A percentile compares a stretch with the other conserved stretches of the same genome.
These are phyloP conservation scores for Combretum micranthum DNA, from an alignment of 345 rosid species.

Conservation along the genomic window DNA sequence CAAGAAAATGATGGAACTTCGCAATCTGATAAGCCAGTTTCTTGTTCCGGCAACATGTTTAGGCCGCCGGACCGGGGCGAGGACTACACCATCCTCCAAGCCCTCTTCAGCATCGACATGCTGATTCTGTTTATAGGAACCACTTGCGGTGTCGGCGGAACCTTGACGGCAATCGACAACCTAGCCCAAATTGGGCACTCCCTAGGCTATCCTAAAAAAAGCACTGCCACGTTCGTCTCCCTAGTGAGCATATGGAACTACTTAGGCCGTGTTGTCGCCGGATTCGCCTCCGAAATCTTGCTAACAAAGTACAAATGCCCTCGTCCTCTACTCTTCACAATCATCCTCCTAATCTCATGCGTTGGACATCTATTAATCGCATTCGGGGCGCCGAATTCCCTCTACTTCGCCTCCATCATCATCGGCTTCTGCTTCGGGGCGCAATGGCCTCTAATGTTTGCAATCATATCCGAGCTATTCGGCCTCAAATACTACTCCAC, in stretches of 20 bases:
- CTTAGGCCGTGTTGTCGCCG: conserved; percentile 18
- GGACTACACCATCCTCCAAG: conserved; percentile 22
- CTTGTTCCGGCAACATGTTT: conserved; percentile 8
- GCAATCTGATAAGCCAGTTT: neutral
- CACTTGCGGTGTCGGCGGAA: conserved; percentile 19
- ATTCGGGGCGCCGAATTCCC: conserved; percentile 25
- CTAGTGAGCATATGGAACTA: conserved; percentile 24
- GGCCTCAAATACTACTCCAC: conserved; percentile 43
- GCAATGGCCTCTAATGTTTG: conserved; percentile 31
- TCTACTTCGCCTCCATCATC: conserved; percentile 26
- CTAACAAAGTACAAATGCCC: conserved; percentile 16
- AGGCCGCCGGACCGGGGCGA: conserved; percentile 19
- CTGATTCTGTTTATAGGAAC: conserved; percentile 17
- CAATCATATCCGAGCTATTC: conserved; percentile 33
- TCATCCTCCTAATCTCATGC: conserved; percentile 29
- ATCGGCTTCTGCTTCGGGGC: conserved; percentile 42
- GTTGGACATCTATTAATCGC: conserved; percentile 34
- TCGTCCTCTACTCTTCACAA: conserved; percentile 19
- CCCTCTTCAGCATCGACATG: conserved; percentile 24
- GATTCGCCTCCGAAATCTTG: conserved; percentile 16
- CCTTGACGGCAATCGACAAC: conserved; percentile 20
- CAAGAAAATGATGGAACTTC: neutral
- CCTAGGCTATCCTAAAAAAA: conserved; percentile 11
- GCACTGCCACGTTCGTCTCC: conserved; percentile 18
- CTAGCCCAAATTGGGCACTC: conserved; percentile 16